Evolutionary conservation across 1,139 yeast genomes (phyloP).

Genomic region (Eremothecium coryli): DNA sequence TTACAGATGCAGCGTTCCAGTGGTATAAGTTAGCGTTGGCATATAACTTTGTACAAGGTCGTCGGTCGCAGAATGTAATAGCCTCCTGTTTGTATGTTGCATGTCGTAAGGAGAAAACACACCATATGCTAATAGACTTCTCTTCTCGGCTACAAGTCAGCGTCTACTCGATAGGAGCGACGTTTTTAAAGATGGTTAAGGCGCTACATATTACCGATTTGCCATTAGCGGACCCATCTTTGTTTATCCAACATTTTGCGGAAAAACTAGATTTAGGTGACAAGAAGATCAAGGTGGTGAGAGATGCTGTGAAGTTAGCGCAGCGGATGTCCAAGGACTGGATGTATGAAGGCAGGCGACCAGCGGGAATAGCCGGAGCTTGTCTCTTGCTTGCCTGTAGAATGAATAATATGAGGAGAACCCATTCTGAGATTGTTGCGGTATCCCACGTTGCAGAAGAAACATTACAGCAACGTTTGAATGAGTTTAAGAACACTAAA

Average conservation of each 20-base stretch:
- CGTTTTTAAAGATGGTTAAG: constrained; percentile 83
- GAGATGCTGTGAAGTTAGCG: constrained; percentile 80
- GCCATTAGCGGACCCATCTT: constrained; percentile 88
- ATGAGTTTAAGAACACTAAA: constrained; percentile 73
- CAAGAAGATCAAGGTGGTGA: constrained; percentile 61
- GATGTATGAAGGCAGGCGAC: constrained; percentile 94
- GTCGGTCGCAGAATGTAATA: constrained; percentile 87
- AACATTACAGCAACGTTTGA: constrained; percentile 79
- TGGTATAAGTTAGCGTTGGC: constrained; percentile 84
- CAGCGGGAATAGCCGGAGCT: constrained; percentile 98
- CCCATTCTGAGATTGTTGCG: constrained; percentile 89
- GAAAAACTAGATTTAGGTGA: constrained; percentile 73
- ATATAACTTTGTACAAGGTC: constrained; percentile 86
- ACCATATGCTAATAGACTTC: constrained; percentile 92
- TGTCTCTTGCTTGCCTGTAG: constrained; percentile 87
- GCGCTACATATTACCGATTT: constrained; percentile 62
- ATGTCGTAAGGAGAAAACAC: constrained; percentile 82
- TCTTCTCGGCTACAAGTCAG: constrained; percentile 82
- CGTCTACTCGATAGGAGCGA: constrained; percentile 91
- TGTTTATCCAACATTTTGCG: constrained; percentile 89
- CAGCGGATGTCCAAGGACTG: constrained; percentile 90
- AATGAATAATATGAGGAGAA: constrained; percentile 88
- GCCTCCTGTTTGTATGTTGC: constrained; percentile 94
- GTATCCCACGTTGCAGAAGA: constrained; percentile 94
- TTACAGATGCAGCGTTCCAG: constrained; percentile 76